Conservation (phyloP, 208 protist species). For the Trypanosoma cruzi region DNA sequence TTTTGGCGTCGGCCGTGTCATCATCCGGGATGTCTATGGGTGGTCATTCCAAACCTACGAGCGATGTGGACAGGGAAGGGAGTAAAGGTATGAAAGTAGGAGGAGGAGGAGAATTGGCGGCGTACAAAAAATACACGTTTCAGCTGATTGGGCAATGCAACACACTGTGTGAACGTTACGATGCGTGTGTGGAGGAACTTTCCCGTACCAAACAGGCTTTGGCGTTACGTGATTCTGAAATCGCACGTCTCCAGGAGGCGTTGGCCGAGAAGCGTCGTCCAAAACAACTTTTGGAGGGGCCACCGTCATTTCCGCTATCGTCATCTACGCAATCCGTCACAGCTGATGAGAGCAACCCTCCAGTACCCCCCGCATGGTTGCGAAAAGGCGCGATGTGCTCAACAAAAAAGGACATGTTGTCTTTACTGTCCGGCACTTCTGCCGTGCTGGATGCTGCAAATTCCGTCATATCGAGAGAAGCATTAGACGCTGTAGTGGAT, state of each 20-base stretch:
- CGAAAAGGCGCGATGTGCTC: background rate
- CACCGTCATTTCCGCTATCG: background rate
- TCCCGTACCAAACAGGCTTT: constrained; percentile 21
- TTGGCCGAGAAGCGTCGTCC: background rate
- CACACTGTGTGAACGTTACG: constrained; percentile 58
- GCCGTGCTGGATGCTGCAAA: background rate
- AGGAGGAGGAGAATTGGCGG: constrained; percentile 12
- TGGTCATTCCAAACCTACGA: background rate
- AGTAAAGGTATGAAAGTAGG: background rate
- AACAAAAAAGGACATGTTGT: background rate
- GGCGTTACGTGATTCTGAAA: constrained; percentile 23
- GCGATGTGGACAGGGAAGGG: background rate
- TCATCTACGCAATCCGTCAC: background rate
- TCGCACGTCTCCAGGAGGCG: constrained; percentile 30
- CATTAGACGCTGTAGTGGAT: background rate
- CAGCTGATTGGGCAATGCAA: constrained; percentile 60
- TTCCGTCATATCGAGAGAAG: background rate
- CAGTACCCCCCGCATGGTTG: background rate
- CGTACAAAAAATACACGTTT: constrained; percentile 47
- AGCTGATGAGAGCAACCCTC: background rate
- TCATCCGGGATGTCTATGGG: background rate
- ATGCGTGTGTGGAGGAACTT: constrained; percentile 61
- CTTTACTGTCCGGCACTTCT: background rate
- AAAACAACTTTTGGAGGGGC: background rate
- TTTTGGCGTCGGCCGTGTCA: background rate